Evolutionary conservation across 345 rosid genomes (phyloP), one percentile per base, ranked within the genome.

Genomic region (Populus nigra): DNA sequence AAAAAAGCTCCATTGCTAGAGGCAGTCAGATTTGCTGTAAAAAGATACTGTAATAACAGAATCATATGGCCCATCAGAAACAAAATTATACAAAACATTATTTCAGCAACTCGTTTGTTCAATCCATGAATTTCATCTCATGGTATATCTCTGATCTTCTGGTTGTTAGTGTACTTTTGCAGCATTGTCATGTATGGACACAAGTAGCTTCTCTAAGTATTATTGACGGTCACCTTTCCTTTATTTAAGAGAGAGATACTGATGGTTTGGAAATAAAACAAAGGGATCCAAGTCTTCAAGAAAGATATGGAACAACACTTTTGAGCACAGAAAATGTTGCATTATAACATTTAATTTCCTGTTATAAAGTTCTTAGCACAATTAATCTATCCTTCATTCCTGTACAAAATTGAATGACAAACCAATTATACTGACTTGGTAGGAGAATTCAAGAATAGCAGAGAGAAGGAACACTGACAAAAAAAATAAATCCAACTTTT

Each of bases 1-100:
- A 87, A 43, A 72, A 82, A 36, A 84, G 80, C 43, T 69, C 38
- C 55, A 29, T 17, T 61, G 29, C 29, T 15, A 31, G 66, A 70
- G 62, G 68, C 59, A 81, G 75, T 33, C 68, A 77, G 69, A 74
- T 9, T 22, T 17, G 31, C 13, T 18, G 13, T 31, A 65, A 50
- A 43, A 70, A 73, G 33, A 27, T 41, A 22, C 70, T 18, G n/a
- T 69, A 72, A 68, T 29, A 72, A 41, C 59, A 61, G 29, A 71
- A 45, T 59, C 22, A 55, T 11, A 66, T 57, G 53, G 53, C 70
- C 70, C 39, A 50, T 18, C 25, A 8, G 18, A 61, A 50, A 13
- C 7, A 29, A 27, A 36, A 59, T 2, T 5, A 65, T 45, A 18
- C 31, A 2, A 17, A 25, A 3, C 17, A 33, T 20, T 53, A 53